Evolutionary conservation across 164 flowering plant species (phyloP).

Genomic region (Vitis vinifera): ASM3070453v1 NC_081810.1:4687001-4687500

Average conservation of each 20-base stretch:
- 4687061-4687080: background rate
- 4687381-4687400: conserved; percentile 70
- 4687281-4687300: background rate
- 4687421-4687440: no score
- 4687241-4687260: background rate
- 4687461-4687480: no score
- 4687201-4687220: conserved; percentile 72
- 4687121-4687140: conserved; percentile 41
- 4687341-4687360: conserved; percentile 67
- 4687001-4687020: conserved; percentile 52
- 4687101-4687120: conserved; percentile 11
- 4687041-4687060: conserved; percentile 30
- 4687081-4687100: no score
- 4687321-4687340: conserved; percentile 75
- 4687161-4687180: conserved; percentile 41
- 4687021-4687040: conserved; percentile 51
- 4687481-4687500: no score
- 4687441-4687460: no score
- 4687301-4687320: conserved; percentile 56
- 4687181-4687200: conserved; percentile 62
- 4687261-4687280: background rate
- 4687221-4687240: conserved; percentile 48
- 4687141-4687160: conserved; percentile 47
- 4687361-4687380: conserved; percentile 90
- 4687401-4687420: conserved; percentile 77